phyloP scores from a whole-genome alignment of 139 green algal species.

The Dunaliella sp. region DNA sequence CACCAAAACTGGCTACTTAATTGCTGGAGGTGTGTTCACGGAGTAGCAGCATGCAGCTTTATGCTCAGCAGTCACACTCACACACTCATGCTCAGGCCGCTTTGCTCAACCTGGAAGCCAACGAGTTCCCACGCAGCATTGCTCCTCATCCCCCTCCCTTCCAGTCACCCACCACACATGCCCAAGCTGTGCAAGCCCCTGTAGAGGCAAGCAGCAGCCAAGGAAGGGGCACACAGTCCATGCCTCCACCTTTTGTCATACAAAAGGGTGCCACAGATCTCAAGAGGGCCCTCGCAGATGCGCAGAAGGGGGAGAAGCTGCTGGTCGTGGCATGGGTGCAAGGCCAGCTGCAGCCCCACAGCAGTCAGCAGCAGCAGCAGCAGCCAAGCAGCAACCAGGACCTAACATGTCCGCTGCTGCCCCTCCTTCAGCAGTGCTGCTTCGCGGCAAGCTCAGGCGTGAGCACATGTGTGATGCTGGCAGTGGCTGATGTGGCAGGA shows the following conservation, averaged over 20 bases:
- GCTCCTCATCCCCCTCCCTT: neutral
- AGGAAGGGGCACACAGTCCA: constrained; percentile 1
- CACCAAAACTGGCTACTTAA: no score
- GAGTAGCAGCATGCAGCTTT: no score
- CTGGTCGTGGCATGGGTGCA: constrained; percentile 53
- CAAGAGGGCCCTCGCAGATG: constrained; percentile 48
- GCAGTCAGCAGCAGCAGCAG: constrained; percentile 1
- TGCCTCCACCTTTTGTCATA: neutral
- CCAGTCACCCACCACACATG: no score
- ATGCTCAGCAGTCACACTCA: no score
- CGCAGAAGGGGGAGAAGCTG: constrained; percentile 4
- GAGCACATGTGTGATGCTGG: neutral
- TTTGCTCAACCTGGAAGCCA: constrained; percentile 5
- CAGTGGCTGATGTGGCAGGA: constrained; percentile 24
- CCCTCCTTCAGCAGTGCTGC: no score
- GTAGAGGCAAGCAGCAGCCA: constrained; percentile 19
- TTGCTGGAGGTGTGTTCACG: no score
- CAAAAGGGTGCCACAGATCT: constrained; percentile 43
- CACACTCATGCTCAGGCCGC: no score
- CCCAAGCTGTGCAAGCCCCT: no score
- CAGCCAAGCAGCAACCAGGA: constrained; percentile 3
- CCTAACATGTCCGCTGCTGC: no score
- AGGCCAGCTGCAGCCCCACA: neutral
- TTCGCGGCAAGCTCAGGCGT: no score
- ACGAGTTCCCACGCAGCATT: constrained; percentile 3